Percentiles rank a stretch among this genome's conserved stretches.
Evolutionary conservation across 164 flowering plant species (phyloP).

Genomic region (Nelumbo lutea): DNA sequence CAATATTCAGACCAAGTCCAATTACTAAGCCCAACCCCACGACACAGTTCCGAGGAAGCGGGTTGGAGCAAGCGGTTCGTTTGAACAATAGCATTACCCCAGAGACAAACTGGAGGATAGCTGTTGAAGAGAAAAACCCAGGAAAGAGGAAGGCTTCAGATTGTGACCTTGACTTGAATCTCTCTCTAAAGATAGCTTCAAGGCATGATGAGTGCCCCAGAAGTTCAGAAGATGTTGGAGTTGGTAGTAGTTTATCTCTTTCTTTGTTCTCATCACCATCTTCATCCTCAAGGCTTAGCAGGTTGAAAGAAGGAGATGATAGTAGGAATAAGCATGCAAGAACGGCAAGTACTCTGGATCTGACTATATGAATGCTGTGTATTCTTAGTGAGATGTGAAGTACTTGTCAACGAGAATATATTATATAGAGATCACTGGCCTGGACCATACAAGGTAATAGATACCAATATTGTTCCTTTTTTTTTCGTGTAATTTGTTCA

Average conservation of each 20-base stretch:
- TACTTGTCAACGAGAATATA: conserved; percentile 38
- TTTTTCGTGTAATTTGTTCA: conserved; percentile 1
- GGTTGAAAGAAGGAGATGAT: conserved; percentile 26
- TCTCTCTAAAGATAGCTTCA: conserved; percentile 39
- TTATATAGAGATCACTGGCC: conserved; percentile 6
- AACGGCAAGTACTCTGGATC: conserved; percentile 77
- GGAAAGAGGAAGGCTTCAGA: conserved; percentile 33
- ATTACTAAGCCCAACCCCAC: conserved; percentile 10
- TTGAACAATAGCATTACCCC: conserved; percentile 1
- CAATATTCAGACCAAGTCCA: conserved; percentile 2
- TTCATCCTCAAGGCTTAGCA: conserved; percentile 24
- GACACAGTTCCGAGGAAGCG: conserved; percentile 10
- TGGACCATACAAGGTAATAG: conserved; percentile 15
- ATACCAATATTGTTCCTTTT: conserved; percentile 20
- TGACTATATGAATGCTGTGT: conserved; percentile 65
- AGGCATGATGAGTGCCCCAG: conserved; percentile 3
- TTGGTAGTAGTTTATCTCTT: conserved; percentile 35
- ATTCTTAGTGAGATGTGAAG: conserved; percentile 83
- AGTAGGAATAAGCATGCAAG: conserved; percentile 15
- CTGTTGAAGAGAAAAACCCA: conserved; percentile 11
- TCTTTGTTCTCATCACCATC: conserved; percentile 29
- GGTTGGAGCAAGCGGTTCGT: neutral
- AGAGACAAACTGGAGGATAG: neutral
- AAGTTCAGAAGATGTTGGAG: conserved; percentile 15
- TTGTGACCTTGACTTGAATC: conserved; percentile 43